phyloP scores from a whole-genome alignment of 176 grass and related monocot species.

The Rhynchospora breviuscula region DNA sequence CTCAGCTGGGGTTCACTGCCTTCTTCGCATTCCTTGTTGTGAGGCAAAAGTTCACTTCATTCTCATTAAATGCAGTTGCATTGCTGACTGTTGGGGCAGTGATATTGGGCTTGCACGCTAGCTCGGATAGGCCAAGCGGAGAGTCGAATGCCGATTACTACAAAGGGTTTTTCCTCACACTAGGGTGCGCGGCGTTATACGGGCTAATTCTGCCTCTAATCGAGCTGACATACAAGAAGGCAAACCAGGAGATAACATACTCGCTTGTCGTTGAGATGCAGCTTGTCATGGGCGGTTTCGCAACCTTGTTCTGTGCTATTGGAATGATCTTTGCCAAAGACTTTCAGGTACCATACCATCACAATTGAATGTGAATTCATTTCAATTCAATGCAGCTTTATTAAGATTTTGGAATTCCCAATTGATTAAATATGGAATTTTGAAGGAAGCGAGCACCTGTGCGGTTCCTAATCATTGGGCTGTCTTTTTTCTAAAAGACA shows the following conservation, averaged over 20 bases:
- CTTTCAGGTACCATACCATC: slow-evolving; percentile 45
- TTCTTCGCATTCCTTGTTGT: slow-evolving; percentile 61
- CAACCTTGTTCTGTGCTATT: slow-evolving; percentile 32
- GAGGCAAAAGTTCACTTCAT: slow-evolving; percentile 50
- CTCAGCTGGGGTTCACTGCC: slow-evolving; percentile 68
- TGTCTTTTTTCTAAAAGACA: not conserved
- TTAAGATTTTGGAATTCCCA: not conserved
- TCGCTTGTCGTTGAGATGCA: slow-evolving; percentile 76
- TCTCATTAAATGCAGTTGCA: slow-evolving; percentile 52
- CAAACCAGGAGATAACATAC: slow-evolving; percentile 55
- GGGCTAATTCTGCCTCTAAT: slow-evolving; percentile 34
- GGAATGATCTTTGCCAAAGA: slow-evolving; percentile 34
- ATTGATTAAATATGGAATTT: not conserved
- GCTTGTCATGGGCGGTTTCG: slow-evolving; percentile 60
- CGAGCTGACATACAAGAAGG: not conserved
- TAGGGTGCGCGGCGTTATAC: slow-evolving; percentile 50
- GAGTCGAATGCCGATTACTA: slow-evolving; percentile 35
- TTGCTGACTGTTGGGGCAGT: slow-evolving; percentile 50
- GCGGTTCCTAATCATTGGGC: not conserved
- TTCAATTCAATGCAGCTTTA: not conserved
- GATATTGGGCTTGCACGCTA: slow-evolving; percentile 34
- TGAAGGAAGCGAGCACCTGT: not conserved
- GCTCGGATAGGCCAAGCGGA: not conserved
- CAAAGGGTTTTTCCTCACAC: slow-evolving; percentile 46
- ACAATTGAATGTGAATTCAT: not conserved